phyloP scores from a whole-genome alignment of 2,329 filamentous ascomycete genomes.

The Ceratocystis alfenasii region DNA sequence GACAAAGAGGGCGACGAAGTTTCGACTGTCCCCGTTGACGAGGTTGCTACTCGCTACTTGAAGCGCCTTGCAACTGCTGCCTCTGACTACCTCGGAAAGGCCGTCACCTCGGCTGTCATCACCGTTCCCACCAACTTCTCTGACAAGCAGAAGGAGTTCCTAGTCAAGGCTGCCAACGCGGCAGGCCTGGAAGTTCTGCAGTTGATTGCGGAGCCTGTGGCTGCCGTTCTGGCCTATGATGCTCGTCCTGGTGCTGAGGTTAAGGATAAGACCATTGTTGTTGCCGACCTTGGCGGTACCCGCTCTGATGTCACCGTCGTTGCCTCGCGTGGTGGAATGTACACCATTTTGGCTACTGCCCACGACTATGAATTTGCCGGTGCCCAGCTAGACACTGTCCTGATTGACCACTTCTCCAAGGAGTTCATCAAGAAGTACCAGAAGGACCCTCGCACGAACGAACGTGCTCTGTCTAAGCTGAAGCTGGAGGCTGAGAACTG shows the following conservation, averaged over 20 bases:
- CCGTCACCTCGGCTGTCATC: constrained; percentile 88
- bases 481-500: constrained; percentile 81
- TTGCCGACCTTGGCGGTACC: constrained; percentile 85
- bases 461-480: constrained; percentile 76
- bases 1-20: constrained; percentile 45
- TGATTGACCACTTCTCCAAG: constrained; percentile 95
- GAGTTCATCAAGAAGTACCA: constrained; percentile 97
- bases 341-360: constrained; percentile 82
- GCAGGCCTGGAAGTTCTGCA: constrained; percentile 84
- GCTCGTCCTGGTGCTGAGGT: constrained; percentile 62
- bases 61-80: constrained; percentile 71
- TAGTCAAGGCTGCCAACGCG: constrained; percentile 63
- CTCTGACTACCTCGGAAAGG: constrained; percentile 82
- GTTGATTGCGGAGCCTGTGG: constrained; percentile 81
- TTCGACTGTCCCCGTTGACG: constrained; percentile 63
- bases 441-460: constrained; percentile 71
- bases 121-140: constrained; percentile 88
- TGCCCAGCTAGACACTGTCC: constrained; percentile 71
- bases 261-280: constrained; percentile 78
- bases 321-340: constrained; percentile 86
- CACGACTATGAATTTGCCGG: constrained; percentile 95
- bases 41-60: constrained; percentile 75
- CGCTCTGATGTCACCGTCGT: constrained; percentile 85
- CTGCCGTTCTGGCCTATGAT: constrained; percentile 82
- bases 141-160: constrained; percentile 72